phyloP scores from a whole-genome alignment of 2,329 filamentous ascomycete species.

The Fusarium cicatricum region DNA sequence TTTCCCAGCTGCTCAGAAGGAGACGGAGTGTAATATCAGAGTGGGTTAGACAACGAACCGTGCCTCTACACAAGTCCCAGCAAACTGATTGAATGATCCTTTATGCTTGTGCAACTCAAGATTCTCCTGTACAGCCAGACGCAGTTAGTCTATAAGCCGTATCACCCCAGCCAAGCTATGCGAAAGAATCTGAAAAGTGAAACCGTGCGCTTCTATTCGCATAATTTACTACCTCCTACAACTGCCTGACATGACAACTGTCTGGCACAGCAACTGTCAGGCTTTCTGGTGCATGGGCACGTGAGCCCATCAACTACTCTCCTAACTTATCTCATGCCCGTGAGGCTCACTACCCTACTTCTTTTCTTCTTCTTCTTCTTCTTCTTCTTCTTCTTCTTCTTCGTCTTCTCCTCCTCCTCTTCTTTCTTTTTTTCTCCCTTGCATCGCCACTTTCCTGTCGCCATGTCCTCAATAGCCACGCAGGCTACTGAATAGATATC shows the following conservation, averaged over 20 bases:
- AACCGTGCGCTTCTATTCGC: slow-evolving; percentile 16
- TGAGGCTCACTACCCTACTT: slow-evolving; percentile 1
- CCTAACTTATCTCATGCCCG: slow-evolving; percentile 5
- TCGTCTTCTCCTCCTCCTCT: not conserved
- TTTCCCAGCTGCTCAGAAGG: too few relatives aligned
- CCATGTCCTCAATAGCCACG: slow-evolving; percentile 4
- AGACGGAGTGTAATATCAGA: too few relatives aligned
- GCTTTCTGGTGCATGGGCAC: not conserved
- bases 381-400: not conserved
- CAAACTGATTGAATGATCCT: too few relatives aligned
- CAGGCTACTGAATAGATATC: slow-evolving; percentile 7
- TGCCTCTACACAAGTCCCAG: too few relatives aligned
- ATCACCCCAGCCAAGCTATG: not conserved
- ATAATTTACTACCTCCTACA: slow-evolving; percentile 22
- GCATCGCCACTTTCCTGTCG: not conserved
- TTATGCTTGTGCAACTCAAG: too few relatives aligned
- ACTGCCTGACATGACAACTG: slow-evolving; percentile 6
- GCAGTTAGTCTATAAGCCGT: too few relatives aligned
- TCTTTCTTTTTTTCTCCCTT: not conserved
- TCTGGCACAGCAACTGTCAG: slow-evolving; percentile 2
- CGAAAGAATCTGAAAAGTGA: not conserved
- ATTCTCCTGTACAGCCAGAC: too few relatives aligned
- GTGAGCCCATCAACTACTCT: slow-evolving; percentile 13
- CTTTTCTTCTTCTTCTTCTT: not conserved
- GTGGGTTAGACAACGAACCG: too few relatives aligned